Conservation (phyloP, 306 rosid genomes). For the Malus sylvestris region DNA sequence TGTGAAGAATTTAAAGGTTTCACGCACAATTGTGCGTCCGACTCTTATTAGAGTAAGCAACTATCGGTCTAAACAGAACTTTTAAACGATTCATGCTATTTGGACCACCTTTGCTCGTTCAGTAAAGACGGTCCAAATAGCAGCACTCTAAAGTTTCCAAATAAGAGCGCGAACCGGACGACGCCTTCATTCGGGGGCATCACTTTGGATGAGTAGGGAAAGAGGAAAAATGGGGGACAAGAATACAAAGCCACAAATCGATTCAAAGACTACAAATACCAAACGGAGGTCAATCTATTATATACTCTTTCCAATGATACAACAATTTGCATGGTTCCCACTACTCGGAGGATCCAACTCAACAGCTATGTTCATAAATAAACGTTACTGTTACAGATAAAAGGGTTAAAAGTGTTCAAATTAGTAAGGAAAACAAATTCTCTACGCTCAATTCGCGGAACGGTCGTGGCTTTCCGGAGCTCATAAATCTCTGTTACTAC, state of each 20-base stretch:
- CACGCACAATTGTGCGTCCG: too few relatives aligned
- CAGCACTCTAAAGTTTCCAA: too few relatives aligned
- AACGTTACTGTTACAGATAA: slow-evolving; percentile 9
- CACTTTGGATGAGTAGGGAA: neutral
- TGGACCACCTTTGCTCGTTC: too few relatives aligned
- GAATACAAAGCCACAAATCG: too few relatives aligned
- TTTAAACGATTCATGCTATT: too few relatives aligned
- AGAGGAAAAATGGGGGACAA: neutral
- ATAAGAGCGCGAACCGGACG: too few relatives aligned
- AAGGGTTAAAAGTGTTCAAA: slow-evolving; percentile 41
- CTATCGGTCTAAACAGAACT: too few relatives aligned
- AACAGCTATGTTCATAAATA: slow-evolving; percentile 3
- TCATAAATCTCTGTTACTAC: slow-evolving; percentile 29
- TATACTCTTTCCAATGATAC: slow-evolving; percentile 16
- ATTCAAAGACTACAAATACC: neutral
- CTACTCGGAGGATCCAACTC: neutral
- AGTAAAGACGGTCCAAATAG: too few relatives aligned
- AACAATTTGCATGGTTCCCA: neutral
- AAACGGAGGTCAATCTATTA: slow-evolving; percentile 1
- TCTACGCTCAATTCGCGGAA: slow-evolving; percentile 30
- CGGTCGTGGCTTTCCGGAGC: slow-evolving; percentile 27
- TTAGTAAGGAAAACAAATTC: slow-evolving; percentile 42
- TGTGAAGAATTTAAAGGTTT: too few relatives aligned
- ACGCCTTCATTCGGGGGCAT: neutral
- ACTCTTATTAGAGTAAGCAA: too few relatives aligned